Evolutionary conservation across 139 green algal genomes (phyloP), one percentile per base, ranked within the genome.

Genomic region (Tetratostichococcus sp.): DNA sequence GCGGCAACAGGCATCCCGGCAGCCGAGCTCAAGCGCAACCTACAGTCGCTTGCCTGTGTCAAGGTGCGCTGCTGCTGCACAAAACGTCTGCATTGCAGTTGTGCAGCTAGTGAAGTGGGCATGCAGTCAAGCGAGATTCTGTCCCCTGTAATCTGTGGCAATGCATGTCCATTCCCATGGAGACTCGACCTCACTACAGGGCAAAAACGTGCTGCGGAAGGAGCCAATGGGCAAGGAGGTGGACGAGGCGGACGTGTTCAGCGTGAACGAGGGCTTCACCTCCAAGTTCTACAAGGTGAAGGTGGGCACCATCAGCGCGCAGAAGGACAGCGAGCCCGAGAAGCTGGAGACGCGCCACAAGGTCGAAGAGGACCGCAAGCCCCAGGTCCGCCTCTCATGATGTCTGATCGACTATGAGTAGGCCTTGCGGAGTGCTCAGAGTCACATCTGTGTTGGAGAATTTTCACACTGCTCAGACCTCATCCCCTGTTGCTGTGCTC

Each of bases 291-390:
- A 93, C 82, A 95, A 92, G 79, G 75, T 91, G 25, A 90, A 93
- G 82, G 89, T 90, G 68, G 84, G 83, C 42, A 90, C 81, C 23
- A 77, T 91, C n/a, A 75, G 69, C 59, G 83, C 79, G 2, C 83
- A 88, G 66, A 96, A 96, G 79, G 91, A 96, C 81, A 89, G 77
- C 59, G 94, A 97, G 78, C 79, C 74, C 22, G 95, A 97, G 78
- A 92, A 93, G 82, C 71, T 75, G n/a, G 91, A 97, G 73, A 98
- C 95, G 34, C 80, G 93, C 43, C 85, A 93, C 30, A 96, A 94
- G 86, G 87, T 97, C 71, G 94, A 98, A 83, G 94, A 98, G 83
- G 95, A 99, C 83, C 88, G 96, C 69, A 98, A 98, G 87, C 94
- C 94, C 57, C 50, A 62, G 50, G 50, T 62, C 11, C 17, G 50